Conservation (phyloP, 164 flowering plant genomes). For the Umbellularia californica region DNA sequence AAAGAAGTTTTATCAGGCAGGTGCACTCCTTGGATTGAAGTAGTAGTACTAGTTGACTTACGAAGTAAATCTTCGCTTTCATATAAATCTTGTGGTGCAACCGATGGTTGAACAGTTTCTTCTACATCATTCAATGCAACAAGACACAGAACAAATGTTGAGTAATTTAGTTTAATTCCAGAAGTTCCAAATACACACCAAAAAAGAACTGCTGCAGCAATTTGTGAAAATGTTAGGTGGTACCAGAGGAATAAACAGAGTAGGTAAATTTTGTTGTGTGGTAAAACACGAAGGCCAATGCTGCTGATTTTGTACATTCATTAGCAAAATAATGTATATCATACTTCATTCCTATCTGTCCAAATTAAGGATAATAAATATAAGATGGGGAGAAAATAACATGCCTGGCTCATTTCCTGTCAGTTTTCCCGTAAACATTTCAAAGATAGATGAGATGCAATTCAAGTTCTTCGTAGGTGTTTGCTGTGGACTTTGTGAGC, state of each 20-base stretch:
- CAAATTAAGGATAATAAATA: not conserved
- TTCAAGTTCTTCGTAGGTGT: constrained; percentile 16
- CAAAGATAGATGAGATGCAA: constrained; percentile 27
- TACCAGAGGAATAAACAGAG: not conserved
- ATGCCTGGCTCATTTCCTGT: constrained; percentile 26
- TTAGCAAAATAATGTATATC: not conserved
- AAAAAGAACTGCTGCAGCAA: not conserved
- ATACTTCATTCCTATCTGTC: not conserved
- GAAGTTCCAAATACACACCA: not conserved
- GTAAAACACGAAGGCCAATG: no score
- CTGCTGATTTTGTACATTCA: not conserved
- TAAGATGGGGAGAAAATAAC: not conserved
- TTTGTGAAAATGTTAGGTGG: not conserved
- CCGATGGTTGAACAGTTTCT: not conserved
- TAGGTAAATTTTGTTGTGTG: not conserved
- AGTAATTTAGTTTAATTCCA: not conserved
- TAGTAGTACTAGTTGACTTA: not conserved
- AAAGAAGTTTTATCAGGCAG: not conserved
- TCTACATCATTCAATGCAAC: constrained; percentile 10
- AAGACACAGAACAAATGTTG: not conserved
- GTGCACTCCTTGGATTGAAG: not conserved
- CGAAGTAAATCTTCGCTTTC: no score
- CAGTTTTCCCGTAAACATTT: constrained; percentile 15
- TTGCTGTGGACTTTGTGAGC: constrained; percentile 18
- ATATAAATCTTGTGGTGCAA: not conserved